These are phyloP conservation scores for Kentomonas sorsogonicus DNA, from an alignment of 208 protist genomes.

Conservation along the genomic window DNA sequence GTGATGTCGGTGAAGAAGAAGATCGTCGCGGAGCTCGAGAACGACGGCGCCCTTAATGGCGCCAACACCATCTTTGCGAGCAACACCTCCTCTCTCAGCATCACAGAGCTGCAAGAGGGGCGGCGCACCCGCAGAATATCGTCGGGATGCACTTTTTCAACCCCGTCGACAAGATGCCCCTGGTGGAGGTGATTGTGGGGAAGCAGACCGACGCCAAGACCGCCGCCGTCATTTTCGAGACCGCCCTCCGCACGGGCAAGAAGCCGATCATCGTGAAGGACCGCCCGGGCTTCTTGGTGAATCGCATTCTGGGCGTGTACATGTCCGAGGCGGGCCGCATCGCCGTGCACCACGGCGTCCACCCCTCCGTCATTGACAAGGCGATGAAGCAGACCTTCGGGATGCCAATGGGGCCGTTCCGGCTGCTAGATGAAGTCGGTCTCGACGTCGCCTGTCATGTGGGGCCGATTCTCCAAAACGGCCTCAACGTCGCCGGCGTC, in stretches of 20 bases:
- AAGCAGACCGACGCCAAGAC: conserved; percentile 73
- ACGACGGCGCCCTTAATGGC: conserved; percentile 40
- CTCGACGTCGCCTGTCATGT: conserved; percentile 87
- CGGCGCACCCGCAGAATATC: conserved; percentile 71
- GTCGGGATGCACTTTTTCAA: conserved; percentile 95
- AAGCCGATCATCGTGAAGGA: conserved; percentile 90
- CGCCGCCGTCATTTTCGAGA: conserved; percentile 60
- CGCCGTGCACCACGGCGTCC: conserved; percentile 47
- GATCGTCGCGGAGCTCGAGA: conserved; percentile 80
- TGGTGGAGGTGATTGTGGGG: conserved; percentile 90
- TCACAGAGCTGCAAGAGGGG: conserved; percentile 81
- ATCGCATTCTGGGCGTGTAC: conserved; percentile 83
- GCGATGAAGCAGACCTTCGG: conserved; percentile 80
- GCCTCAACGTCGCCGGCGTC: too few relatives aligned
- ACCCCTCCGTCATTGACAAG: conserved; percentile 62
- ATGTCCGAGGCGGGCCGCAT: conserved; percentile 75
- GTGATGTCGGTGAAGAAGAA: conserved; percentile 91
- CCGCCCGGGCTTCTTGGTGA: conserved; percentile 81
- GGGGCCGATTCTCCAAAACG: conserved; percentile 49
- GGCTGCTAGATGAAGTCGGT: conserved; percentile 90
- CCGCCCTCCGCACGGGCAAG: conserved; percentile 84
- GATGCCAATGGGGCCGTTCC: conserved; percentile 91
- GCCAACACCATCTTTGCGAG: conserved; percentile 82
- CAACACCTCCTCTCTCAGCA: conserved; percentile 92
- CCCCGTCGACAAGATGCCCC: conserved; percentile 90